Conservation (phyloP, 805 yeast genomes). For the Teunomyces gatunensis region DNA sequence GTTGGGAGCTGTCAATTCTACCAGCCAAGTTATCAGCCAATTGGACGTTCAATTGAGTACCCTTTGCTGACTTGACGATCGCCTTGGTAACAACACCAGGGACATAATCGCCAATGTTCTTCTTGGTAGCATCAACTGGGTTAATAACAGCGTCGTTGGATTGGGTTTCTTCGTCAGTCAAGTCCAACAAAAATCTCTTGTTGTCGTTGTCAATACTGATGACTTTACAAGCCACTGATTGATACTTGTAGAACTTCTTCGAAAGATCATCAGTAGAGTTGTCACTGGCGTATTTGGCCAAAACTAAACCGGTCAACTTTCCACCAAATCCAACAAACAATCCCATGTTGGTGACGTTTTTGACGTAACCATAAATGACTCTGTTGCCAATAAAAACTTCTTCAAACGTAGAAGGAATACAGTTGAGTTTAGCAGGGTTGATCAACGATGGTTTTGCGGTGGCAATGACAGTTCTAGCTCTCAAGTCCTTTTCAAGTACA, state of each 20-base stretch:
- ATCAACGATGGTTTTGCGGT: slow-evolving; percentile 67
- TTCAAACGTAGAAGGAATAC: slow-evolving; percentile 56
- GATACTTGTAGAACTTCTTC: slow-evolving; percentile 56
- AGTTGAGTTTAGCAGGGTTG: slow-evolving; percentile 52
- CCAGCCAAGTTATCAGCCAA: slow-evolving; percentile 80
- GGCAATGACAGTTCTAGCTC: slow-evolving; percentile 58
- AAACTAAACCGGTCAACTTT: slow-evolving; percentile 76
- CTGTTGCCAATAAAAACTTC: slow-evolving; percentile 50
- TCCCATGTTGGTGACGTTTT: slow-evolving; percentile 76
- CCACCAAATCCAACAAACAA: slow-evolving; percentile 81
- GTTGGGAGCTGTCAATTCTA: slow-evolving; percentile 71
- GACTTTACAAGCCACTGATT: slow-evolving; percentile 69
- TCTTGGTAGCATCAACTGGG: slow-evolving; percentile 59
- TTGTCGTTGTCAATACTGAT: slow-evolving; percentile 65
- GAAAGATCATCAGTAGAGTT: slow-evolving; percentile 50
- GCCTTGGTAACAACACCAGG: slow-evolving; percentile 66
- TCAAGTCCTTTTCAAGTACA: slow-evolving; percentile 63
- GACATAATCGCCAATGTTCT: slow-evolving; percentile 46
- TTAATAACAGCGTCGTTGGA: slow-evolving; percentile 39
- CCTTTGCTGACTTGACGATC: slow-evolving; percentile 58
- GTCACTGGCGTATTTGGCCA: slow-evolving; percentile 67
- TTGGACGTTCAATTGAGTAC: slow-evolving; percentile 69
- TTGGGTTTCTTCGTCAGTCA: slow-evolving; percentile 38
- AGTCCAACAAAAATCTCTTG: slow-evolving; percentile 66
- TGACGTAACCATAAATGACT: slow-evolving; percentile 68